phyloP scores from a whole-genome alignment of 306 rosid species.

The Potentilla sterilis region DNA sequence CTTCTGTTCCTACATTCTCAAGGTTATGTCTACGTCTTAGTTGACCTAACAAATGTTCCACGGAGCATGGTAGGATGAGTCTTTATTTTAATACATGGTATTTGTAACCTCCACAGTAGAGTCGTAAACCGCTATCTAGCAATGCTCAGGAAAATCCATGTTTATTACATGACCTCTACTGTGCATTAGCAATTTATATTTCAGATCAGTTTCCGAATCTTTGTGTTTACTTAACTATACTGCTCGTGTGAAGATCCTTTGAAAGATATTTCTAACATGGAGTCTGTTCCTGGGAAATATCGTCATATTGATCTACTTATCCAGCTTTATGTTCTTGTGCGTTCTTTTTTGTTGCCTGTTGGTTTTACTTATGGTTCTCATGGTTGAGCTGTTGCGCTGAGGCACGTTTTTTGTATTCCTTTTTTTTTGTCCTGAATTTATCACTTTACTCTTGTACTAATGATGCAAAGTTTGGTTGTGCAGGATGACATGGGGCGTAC shows the following conservation, averaged over 20 bases:
- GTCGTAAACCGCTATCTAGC: background rate
- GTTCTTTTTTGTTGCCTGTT: background rate
- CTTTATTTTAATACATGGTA: background rate
- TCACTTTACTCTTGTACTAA: background rate
- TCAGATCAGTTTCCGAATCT: background rate
- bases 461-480: slow-evolving; percentile 24
- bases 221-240: background rate
- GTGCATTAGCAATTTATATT: background rate
- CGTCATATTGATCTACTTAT: background rate
- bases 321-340: slow-evolving; percentile 3
- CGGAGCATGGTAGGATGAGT: background rate
- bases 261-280: background rate
- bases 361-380: background rate
- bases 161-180: background rate
- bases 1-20: background rate
- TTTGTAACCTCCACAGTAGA: background rate
- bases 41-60: background rate
- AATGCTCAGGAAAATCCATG: background rate
- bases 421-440: background rate
- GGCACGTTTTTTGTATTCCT: background rate
- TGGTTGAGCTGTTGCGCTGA: background rate
- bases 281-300: background rate
- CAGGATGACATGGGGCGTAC: slow-evolving; percentile 85
- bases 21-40: background rate
- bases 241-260: background rate